These are phyloP conservation scores for Colletotrichum eremochloae DNA, from an alignment of 2,329 filamentous ascomycete genomes.

Conservation along the genomic window DNA sequence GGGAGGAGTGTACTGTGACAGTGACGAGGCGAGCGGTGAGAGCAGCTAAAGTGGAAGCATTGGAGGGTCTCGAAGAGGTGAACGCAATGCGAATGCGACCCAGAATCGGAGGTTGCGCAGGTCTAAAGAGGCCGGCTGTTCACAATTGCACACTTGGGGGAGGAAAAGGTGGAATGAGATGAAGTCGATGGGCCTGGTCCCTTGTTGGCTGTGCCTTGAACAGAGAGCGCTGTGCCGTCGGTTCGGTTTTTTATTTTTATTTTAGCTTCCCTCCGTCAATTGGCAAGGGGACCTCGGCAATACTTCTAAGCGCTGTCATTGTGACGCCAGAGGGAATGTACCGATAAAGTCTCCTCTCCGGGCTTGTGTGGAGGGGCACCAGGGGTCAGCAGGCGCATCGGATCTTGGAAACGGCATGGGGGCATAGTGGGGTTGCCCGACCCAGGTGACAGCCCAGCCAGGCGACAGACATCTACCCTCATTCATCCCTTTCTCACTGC, in stretches of 20 bases:
- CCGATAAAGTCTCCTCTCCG: neutral
- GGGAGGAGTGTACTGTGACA: slow-evolving; percentile 15
- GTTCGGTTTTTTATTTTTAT: slow-evolving; percentile 2
- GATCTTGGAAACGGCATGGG: slow-evolving; percentile 40
- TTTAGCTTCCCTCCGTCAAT: neutral
- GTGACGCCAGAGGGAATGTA: neutral
- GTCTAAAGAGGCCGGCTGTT: slow-evolving; percentile 7
- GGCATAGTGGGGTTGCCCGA: slow-evolving; percentile 36
- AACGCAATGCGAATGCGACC: neutral
- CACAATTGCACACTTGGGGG: neutral
- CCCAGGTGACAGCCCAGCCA: slow-evolving; percentile 8
- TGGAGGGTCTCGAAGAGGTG: neutral
- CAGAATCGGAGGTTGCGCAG: neutral
- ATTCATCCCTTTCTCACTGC: neutral
- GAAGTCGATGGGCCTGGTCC: slow-evolving; percentile 23
- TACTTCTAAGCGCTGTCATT: neutral
- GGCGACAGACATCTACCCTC: neutral
- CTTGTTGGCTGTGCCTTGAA: slow-evolving; percentile 16
- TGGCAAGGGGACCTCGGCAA: neutral
- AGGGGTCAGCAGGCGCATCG: slow-evolving; percentile 37
- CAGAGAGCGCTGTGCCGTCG: neutral
- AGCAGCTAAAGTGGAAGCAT: slow-evolving; percentile 28
- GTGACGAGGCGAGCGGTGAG: slow-evolving; percentile 13
- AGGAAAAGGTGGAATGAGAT: slow-evolving; percentile 34
- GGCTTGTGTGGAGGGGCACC: slow-evolving; percentile 32